These are phyloP conservation scores for Penicillium fimorum DNA, from an alignment of 495 filamentous ascomycete species.

Conservation along the genomic window DNA sequence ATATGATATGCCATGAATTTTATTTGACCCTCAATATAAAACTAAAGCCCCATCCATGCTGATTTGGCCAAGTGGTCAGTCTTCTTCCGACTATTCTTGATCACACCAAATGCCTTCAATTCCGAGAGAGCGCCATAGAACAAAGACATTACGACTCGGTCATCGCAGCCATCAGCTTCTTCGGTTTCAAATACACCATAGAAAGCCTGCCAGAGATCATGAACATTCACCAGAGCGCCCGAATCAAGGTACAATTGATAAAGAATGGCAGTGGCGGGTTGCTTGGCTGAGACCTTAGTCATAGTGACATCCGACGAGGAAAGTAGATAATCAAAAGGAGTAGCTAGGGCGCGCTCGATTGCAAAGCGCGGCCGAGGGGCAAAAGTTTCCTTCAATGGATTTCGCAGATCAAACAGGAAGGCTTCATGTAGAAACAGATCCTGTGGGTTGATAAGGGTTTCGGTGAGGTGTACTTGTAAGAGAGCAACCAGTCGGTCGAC, in stretches of 20 bases:
- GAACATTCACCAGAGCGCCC: constrained; percentile 80
- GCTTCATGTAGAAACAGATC: constrained; percentile 73
- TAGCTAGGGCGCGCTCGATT: constrained; percentile 75
- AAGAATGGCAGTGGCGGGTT: constrained; percentile 76
- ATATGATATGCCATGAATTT: constrained; percentile 17
- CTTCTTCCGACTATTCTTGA: constrained; percentile 89
- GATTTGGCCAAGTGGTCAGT: constrained; percentile 86
- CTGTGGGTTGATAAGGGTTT: constrained; percentile 55
- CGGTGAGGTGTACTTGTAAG: constrained; percentile 54
- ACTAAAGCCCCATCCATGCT: constrained; percentile 64
- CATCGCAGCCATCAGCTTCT: constrained; percentile 48
- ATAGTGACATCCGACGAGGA: constrained; percentile 49
- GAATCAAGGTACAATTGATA: constrained; percentile 93
- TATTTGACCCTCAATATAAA: constrained; percentile 6
- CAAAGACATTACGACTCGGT: constrained; percentile 57
- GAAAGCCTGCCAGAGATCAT: constrained; percentile 89
- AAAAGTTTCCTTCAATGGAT: constrained; percentile 79
- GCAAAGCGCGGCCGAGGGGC: constrained; percentile 73
- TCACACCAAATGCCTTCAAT: constrained; percentile 76
- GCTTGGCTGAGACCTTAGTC: constrained; percentile 52
- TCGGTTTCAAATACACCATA: constrained; percentile 69
- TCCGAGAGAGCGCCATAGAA: constrained; percentile 87
- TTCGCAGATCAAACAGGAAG: constrained; percentile 78
- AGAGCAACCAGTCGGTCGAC: constrained; percentile 61
- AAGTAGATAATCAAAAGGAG: constrained; percentile 82